Conservation (phyloP, 139 green algal species). For the Auxenochlorella pyrenoidosa region DNA sequence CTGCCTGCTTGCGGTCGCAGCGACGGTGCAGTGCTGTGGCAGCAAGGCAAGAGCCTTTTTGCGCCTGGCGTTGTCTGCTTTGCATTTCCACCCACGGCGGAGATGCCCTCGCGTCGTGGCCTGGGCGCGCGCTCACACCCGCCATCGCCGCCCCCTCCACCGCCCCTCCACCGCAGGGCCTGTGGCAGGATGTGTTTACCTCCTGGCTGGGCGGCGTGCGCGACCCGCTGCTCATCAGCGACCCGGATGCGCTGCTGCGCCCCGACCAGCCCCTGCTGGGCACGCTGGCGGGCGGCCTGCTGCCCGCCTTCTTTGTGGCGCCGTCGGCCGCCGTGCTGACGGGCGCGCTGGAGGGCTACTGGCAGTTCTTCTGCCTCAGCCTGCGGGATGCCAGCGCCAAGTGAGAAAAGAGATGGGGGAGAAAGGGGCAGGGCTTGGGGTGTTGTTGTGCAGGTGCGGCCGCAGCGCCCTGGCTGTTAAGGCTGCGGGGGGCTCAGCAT, state of each 20-base stretch:
- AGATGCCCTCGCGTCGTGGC: no score
- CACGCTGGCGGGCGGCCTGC: slow-evolving; percentile 16
- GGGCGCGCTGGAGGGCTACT: slow-evolving; percentile 1
- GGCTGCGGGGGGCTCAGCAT: background rate
- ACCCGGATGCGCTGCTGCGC: background rate
- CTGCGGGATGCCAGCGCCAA: background rate
- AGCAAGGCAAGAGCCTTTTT: no score
- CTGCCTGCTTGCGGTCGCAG: background rate
- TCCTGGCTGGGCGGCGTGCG: slow-evolving; percentile 15
- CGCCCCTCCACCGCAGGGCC: background rate
- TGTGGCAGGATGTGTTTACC: slow-evolving; percentile 30
- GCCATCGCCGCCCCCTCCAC: background rate
- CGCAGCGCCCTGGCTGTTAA: background rate
- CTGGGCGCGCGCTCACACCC: background rate
- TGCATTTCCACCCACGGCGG: no score
- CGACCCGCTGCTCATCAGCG: background rate
- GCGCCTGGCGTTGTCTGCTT: no score
- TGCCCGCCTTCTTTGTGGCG: slow-evolving; percentile 26
- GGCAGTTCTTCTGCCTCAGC: background rate
- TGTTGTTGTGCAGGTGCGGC: background rate
- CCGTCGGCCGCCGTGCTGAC: background rate
- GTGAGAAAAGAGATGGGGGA: background rate
- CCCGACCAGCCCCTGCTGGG: background rate
- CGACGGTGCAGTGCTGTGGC: no score
- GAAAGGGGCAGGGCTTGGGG: background rate